phyloP scores from a whole-genome alignment of 164 flowering plant genomes.

The Platanus orientalis region DNA sequence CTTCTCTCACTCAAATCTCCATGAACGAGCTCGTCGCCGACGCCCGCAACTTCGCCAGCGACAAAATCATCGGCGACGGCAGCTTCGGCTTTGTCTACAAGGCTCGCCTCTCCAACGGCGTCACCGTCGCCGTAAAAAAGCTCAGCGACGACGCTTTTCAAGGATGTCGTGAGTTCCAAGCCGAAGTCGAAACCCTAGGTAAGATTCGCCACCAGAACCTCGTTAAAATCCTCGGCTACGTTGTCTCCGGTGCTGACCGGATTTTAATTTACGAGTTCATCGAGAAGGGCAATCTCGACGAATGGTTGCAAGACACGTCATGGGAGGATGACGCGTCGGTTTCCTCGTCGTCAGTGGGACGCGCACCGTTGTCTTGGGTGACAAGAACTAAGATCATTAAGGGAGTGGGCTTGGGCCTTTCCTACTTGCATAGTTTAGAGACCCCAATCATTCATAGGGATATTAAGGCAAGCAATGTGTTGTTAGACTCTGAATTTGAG shows the following conservation, averaged over 20 bases:
- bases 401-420: constrained; percentile 68
- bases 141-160: constrained; percentile 73
- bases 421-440: constrained; percentile 45
- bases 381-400: constrained; percentile 42
- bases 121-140: constrained; percentile 75
- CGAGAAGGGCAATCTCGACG: constrained; percentile 68
- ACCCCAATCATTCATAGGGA: constrained; percentile 83
- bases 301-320: constrained; percentile 58
- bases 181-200: constrained; percentile 83
- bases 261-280: constrained; percentile 69
- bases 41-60: constrained; percentile 56
- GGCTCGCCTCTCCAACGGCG: constrained; percentile 47
- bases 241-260: constrained; percentile 55
- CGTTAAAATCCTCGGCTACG: constrained; percentile 66
- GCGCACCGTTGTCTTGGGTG: constrained; percentile 47
- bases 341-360: too few relatives aligned
- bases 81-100: constrained; percentile 80
- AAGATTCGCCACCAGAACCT: constrained; percentile 59
- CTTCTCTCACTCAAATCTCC: constrained; percentile 44
- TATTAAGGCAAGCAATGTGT: constrained; percentile 76
- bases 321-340: not conserved
- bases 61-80: constrained; percentile 77
- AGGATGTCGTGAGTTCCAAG: constrained; percentile 77
- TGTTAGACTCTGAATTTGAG: constrained; percentile 51
- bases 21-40: constrained; percentile 60